Evolutionary conservation across 306 rosid genomes (phyloP), one percentile per base, ranked within the genome.

Genomic region (barrel medic (Medicago truncatula)): DNA sequence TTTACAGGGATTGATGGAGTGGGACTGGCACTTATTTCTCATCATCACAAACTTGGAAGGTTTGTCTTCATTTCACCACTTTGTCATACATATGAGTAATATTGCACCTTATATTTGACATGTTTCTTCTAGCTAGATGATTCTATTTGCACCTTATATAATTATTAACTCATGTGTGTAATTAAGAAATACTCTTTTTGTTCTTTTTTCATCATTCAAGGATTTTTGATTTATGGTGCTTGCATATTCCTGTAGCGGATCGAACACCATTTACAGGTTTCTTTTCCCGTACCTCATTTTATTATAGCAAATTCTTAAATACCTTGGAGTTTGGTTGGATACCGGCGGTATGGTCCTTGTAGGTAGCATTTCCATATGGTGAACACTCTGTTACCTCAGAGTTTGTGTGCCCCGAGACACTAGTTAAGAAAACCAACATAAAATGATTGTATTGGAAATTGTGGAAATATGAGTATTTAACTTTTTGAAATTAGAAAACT

Each of bases 221-320:
- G 87, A 78, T 89, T 39, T 95, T 89, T 80, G 87, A 95, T 43
- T 15, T 90, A 67, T 89, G 93, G 93, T 89, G 99, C 93, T 85
- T 95, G 89, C 99, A 95, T 82, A 89, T 89, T 79, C 97, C 99
- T 21, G 89, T 81, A 14, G 78, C 72, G 79, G 96, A 95, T 84
- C 86, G 93, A 73, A 92, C 97, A 54, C 75, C 88, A 77, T 89
- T 92, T 82, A 67, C 80, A 82, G 97, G 96, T 92, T 28, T 66
- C 49, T 70, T 70, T 74, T 25, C 40, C 23, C 20, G 44, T 70
- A 2, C 11, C 39, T 61, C 18, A 39, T 28, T 52, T 21, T 70
- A 60, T 14, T 46, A 39, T 34, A 7, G 31, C 3, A 3, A 28
- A 28, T 28, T 28, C 4, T 28, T 28, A 28, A 3, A 28, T 28